Base-by-base conservation (phyloP, 208 protist genomes). In the Herpetomonas tarakana region DNA sequence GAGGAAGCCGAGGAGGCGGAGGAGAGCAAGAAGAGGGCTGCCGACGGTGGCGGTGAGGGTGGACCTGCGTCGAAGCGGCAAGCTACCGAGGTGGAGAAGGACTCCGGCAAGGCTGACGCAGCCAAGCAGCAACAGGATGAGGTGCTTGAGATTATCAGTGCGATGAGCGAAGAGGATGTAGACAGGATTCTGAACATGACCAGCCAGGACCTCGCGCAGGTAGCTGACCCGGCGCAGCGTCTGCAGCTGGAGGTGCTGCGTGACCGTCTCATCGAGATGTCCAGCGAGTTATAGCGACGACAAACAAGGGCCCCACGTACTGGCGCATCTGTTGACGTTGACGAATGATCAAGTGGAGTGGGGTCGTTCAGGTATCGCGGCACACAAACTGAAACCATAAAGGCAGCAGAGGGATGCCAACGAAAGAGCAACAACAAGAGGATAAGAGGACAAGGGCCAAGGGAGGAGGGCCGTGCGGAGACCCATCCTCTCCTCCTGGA, bases 101-200 rank as follows among this genome's bases (percentile, higher is more conserved):
- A 52, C 9, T 22, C 7, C 26, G 19, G 18, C 14, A 1, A 3
- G 19, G 58, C 2, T 3, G 57, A 24, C n/a, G 58, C 18, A 2
- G 24, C 1, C 51, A 57, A 30, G 41, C 28, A 16, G 16, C 64
- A 21, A 46, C 31, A 24, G 18, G 82, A 94, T 24, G 78, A 95
- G 46, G 79, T 89, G 58, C 50, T 95, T 51, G 67, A 85, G 61
- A 76, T 92, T 30, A 83, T 95, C 16, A 64, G 76, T 12, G 76
- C 67, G 45, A 82, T 95, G 63, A 88, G 76, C 55, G 81, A 92
- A 56, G 80, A 84, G 28, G 89, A 95, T 18, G 78, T 93, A 21
- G 79, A 89, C 55, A 74, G 80, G 12, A 83, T 95, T 28, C 50
- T 84, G 14, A 71, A 61, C 1, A 78, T 95, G 75, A 86, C 78